Evolutionary conservation across 805 yeast species (phyloP).

Genomic region (Cephaloascus fragrans): DNA sequence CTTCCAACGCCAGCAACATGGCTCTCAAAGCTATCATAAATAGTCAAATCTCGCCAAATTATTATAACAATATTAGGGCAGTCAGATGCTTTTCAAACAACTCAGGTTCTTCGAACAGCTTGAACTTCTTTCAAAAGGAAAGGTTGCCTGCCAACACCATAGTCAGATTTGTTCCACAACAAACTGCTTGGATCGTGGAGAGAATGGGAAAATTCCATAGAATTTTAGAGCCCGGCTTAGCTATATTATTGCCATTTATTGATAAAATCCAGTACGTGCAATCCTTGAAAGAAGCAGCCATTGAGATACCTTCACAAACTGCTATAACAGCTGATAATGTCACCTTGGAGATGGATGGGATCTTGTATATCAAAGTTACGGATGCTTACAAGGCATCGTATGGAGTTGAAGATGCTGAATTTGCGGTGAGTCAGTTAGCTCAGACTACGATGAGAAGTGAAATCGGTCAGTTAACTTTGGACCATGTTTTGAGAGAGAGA

Average conservation of each 20-base stretch:
- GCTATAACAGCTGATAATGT: slow-evolving; percentile 86
- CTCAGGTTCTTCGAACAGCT: slow-evolving; percentile 3
- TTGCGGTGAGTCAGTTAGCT: slow-evolving; percentile 77
- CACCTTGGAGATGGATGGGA: slow-evolving; percentile 77
- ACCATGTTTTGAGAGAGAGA: slow-evolving; percentile 69
- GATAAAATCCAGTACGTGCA: slow-evolving; percentile 78
- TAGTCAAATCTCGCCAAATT: no score
- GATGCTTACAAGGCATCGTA: slow-evolving; percentile 83
- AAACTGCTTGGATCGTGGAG: slow-evolving; percentile 85
- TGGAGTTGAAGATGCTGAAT: slow-evolving; percentile 83
- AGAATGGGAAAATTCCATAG: slow-evolving; percentile 79
- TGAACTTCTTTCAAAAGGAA: slow-evolving; percentile 53
- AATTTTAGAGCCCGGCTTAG: slow-evolving; percentile 64
- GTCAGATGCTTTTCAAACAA: not conserved
- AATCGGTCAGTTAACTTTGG: slow-evolving; percentile 75
- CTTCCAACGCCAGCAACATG: no score
- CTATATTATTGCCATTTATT: slow-evolving; percentile 59
- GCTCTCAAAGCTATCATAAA: no score
- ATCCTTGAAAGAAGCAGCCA: slow-evolving; percentile 73
- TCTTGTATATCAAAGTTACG: slow-evolving; percentile 63
- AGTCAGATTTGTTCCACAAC: slow-evolving; percentile 78
- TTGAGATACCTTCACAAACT: slow-evolving; percentile 75
- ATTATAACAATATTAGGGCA: no score
- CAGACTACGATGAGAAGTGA: slow-evolving; percentile 89
- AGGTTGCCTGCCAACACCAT: slow-evolving; percentile 68